phyloP scores from a whole-genome alignment of 2,329 filamentous ascomycete species.

The Epichloe sylvatica region DNA sequence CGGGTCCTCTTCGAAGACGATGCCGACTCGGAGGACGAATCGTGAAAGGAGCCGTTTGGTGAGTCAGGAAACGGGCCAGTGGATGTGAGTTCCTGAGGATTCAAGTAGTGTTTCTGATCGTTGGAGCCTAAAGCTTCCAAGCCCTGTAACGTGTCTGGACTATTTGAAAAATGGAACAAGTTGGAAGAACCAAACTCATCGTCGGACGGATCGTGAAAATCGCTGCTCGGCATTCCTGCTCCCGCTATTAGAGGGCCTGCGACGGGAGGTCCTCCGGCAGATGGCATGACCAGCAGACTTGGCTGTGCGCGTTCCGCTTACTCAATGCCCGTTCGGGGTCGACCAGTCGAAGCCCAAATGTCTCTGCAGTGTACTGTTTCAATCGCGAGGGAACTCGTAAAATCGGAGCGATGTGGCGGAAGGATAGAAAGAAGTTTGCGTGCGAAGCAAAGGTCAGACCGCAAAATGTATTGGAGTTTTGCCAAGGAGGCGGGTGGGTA shows the following conservation, averaged over 20 bases:
- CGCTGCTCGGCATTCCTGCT: slow-evolving; percentile 23
- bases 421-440: not conserved
- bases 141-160: slow-evolving; percentile 24
- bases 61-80: slow-evolving; percentile 28
- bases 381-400: not conserved
- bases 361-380: not conserved
- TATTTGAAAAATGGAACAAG: slow-evolving; percentile 23
- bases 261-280: slow-evolving; percentile 17
- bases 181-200: slow-evolving; percentile 21
- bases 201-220: slow-evolving; percentile 25
- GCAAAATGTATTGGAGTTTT: not conserved
- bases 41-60: slow-evolving; percentile 29
- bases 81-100: slow-evolving; percentile 20
- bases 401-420: not conserved
- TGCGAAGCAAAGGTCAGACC: not conserved
- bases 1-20: slow-evolving; percentile 32
- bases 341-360: not conserved
- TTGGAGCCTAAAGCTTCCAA: slow-evolving; percentile 17
- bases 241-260: slow-evolving; percentile 27
- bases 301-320: slow-evolving; percentile 9
- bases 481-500: not conserved
- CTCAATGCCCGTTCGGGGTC: slow-evolving; percentile 4
- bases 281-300: slow-evolving; percentile 22
- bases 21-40: slow-evolving; percentile 39
- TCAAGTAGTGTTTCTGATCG: slow-evolving; percentile 19